Evolutionary conservation across 139 green algal genomes (phyloP), one percentile per base, ranked within the genome.

Genomic region (Tetratostichococcus sp.): DNA sequence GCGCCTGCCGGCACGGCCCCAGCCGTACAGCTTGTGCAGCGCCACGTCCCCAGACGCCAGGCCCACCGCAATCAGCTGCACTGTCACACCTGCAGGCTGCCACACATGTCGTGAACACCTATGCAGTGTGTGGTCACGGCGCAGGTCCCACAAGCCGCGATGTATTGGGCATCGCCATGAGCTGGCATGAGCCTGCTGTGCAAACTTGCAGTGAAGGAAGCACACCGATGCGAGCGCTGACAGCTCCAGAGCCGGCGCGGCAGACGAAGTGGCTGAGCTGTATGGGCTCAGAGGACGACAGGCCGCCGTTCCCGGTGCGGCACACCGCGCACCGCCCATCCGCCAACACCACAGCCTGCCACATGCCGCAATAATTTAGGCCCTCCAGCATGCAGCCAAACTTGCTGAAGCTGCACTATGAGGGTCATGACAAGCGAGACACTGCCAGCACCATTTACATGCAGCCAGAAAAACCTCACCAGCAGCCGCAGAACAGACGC

Each of bases 1-100:
- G 14, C 50, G 50, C 50, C 50, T 8, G 11, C 79, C 34, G 11
- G 42, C 30, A 25, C 65, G 30, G 39, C n/a, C n/a, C n/a, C n/a
- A n/a, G 50, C 35, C 67, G 25, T 71, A 85, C 77, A 89, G 65
- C 17, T 79, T 80, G 80, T 90, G 89, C n/a, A 94, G 71, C 5
- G 85, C 88, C 32, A 93, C 81, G 4, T 86, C 78, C 43, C 90
- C 89, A 33, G 76, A 81, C n/a, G 69, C 73, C 16, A 85, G 72
- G 8, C 90, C 90, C 28, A 94, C 71, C 0, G 89, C 90, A 33
- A 95, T 78, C 62, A 92, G 71, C 83, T 94, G 89, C 30, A 81
- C 79, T 0, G 65, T 72, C 4, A 77, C 78, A 26, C n/a, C 30
- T 67, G 50, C 39, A 50, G 39, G 39, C 6, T n/a, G n/a, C n/a